Base-by-base conservation (phyloP, 805 yeast species). In the Cyberlindnera saturnus region DNA sequence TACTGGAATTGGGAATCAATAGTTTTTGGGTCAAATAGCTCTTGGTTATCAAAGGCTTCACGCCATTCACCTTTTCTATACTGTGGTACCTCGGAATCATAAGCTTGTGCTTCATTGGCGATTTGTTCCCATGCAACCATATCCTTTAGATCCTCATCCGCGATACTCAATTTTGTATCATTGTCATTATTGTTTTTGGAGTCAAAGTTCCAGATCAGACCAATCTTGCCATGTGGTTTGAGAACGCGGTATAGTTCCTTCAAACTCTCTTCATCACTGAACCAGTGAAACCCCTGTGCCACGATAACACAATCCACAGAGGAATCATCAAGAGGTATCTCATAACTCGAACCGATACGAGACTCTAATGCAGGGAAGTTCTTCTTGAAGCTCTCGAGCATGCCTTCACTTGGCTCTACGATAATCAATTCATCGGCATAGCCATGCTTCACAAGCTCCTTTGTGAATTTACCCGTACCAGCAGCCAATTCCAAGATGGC, bases 211-310 rank as follows among this genome's bases (percentile, higher is more conserved):
- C 86, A 80, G 42, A 80, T 69, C 19, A 77, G 54, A 0, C 79
- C 83, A 11, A 80, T 60, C 36, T 61, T 64, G 0, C 82, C 83
- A 7, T 55, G 57, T 2, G 73, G 69, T 47, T 71, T 73, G 51
- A 80, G 63, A 0, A 79, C 75, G 15, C 86, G 61, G 35, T 61
- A 46, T 18, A 80, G 55, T 54, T 80, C 86, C 42, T 62, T 57
- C 30, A 80, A 52, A 0, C 81, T 63, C 8, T 62, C 65, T 3
- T 46, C 36, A 50, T 76, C 79, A n/a, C 77, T 69, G 59, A 80
- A 80, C 86, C 86, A 80, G 49, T 80, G 86, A 56, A 74, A 80
- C 0, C 77, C 86, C 51, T 80, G 85, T 0, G 85, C 83, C 9
- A 74, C 60, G 9, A 77, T 62, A 2, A 80, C 61, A 0, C 73